These are phyloP conservation scores for Scheffersomyces parashehatae DNA, from an alignment of 1,139 yeast genomes.

Conservation along the genomic window DNA sequence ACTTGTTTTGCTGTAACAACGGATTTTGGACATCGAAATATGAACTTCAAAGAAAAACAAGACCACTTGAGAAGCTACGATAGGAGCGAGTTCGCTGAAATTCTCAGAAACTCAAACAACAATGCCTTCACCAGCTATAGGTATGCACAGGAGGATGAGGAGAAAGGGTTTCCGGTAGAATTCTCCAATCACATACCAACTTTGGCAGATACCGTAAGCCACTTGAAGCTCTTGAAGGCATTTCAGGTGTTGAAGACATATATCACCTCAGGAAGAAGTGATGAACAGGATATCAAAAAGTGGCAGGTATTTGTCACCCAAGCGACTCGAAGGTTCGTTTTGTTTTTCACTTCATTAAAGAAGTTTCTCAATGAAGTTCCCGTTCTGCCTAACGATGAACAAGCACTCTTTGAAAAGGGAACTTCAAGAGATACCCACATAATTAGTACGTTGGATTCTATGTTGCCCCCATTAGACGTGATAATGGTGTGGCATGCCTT, in stretches of 20 bases:
- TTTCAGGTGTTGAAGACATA: conserved; percentile 24
- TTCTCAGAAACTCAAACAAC: too few relatives aligned
- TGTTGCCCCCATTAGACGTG: conserved; percentile 37
- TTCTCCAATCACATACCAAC: conserved; percentile 2
- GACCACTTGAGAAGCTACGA: too few relatives aligned
- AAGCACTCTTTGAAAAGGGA: conserved; percentile 1
- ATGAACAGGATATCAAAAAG: conserved; percentile 10
- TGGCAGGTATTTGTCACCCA: conserved; percentile 33
- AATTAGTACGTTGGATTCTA: conserved; percentile 3
- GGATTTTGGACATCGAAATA: too few relatives aligned
- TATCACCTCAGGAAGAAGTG: conserved; percentile 2
- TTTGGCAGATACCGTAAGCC: conserved; percentile 20
- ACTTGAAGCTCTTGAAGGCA: conserved; percentile 32
- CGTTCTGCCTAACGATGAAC: conserved; percentile 3
- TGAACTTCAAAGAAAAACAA: too few relatives aligned
- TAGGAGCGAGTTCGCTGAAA: too few relatives aligned
- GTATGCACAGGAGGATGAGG: too few relatives aligned
- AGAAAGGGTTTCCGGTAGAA: too few relatives aligned
- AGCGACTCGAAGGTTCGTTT: conserved; percentile 30
- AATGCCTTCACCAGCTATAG: too few relatives aligned
- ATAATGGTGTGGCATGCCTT: conserved; percentile 44
- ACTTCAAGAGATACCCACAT: conserved; percentile 4
- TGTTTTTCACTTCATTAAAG: conserved; percentile 24
- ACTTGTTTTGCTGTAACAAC: too few relatives aligned
- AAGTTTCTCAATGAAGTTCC: neutral